Conservation (phyloP, 441 rosid species). For the Arabidopsis lyrata region DNA sequence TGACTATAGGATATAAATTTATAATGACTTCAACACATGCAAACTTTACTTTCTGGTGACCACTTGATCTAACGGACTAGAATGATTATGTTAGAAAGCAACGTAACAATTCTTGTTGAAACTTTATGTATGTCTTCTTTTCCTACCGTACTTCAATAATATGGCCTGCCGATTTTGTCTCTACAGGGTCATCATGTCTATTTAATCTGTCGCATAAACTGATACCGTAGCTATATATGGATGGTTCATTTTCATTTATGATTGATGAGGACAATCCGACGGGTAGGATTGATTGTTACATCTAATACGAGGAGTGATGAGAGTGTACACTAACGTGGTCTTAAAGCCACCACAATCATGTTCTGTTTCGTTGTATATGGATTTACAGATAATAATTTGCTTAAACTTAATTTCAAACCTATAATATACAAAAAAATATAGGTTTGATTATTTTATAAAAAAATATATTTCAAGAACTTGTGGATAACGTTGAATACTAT, state of each 20-base stretch:
- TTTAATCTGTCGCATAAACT: conserved; percentile 45
- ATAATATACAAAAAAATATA: not conserved
- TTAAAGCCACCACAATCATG: conserved; percentile 24
- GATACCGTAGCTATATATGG: conserved; percentile 17
- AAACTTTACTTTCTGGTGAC: conserved; percentile 19
- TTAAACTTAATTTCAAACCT: not conserved
- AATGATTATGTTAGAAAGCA: conserved; percentile 41
- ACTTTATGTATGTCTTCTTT: conserved; percentile 17
- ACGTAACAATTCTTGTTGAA: conserved; percentile 31
- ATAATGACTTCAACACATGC: conserved; percentile 23
- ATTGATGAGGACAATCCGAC: conserved; percentile 34
- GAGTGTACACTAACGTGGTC: conserved; percentile 36
- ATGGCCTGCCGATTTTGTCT: conserved; percentile 39
- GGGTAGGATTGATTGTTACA: conserved; percentile 38
- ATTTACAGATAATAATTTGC: not conserved
- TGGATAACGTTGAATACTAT: not conserved
- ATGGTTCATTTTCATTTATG: conserved; percentile 20
- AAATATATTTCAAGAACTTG: conserved; percentile 6
- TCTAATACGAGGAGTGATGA: conserved; percentile 45
- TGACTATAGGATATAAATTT: conserved; percentile 6
- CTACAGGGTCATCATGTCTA: conserved; percentile 42
- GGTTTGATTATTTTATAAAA: not conserved
- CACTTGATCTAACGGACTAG: conserved; percentile 27
- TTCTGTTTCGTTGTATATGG: conserved; percentile 1
- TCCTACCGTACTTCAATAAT: conserved; percentile 20